Evolutionary conservation across 768 basidiomycete genomes (phyloP), one percentile per base, ranked within the genome.

Genomic region (Mycena vulgaris): DNA sequence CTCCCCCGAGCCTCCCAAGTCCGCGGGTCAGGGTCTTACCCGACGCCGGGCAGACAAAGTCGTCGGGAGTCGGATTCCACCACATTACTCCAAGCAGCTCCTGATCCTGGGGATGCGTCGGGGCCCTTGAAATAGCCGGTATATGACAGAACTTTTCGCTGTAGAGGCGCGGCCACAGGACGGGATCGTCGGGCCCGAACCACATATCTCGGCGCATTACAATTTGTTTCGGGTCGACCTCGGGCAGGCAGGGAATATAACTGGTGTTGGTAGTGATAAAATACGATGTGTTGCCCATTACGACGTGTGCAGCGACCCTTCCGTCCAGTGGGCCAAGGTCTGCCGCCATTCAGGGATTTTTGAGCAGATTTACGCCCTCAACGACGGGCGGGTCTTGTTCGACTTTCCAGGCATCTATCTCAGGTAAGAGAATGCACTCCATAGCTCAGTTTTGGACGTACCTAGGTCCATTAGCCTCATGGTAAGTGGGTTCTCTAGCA

Each of bases 41-140:
- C 33, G 35, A 63, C 33, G 49, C 61, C 28, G 61, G 61, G 27
- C 61, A 63, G 61, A 63, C 60, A 39, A 62, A 62, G 25, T 51
- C 9, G 21, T 11, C 45, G 61, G 48, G 61, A 10, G 13, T 19
- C 25, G 61, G 48, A 30, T 63, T 63, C 61, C 61, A 63, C 61
- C 61, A 63, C 49, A 63, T 63, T 10, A 53, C 19, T 1, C 51
- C 35, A n/a, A 55, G n/a, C 31, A 30, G 27, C 31, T 33, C 30
- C 27, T 45, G 42, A 45, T 6, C 42, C 39, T 40, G 39, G 16
- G 10, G 39, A 10, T 6, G 4, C 7, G 21, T 45, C n/a, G 42
- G 42, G 3, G 42, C 42, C 10, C 10, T 45, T n/a, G 42, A 21
- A n/a, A 45, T 45, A 5, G 42, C 42, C 19, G 21, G 4, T 21